Evolutionary conservation across 139 green algal species (phyloP).

Genomic region (Chlorella sp.): DNA sequence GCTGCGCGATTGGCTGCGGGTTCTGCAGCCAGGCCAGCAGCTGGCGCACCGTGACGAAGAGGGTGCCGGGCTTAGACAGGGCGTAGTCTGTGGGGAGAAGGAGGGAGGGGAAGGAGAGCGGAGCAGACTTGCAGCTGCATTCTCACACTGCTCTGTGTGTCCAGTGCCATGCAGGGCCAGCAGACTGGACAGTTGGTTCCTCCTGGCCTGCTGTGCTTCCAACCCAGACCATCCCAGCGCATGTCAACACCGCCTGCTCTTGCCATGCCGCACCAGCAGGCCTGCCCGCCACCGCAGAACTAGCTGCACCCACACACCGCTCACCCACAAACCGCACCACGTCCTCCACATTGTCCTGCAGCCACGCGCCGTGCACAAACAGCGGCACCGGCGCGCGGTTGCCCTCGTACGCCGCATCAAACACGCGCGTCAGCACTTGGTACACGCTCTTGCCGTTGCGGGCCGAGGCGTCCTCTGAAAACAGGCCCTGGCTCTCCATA

Average conservation of each 20-base stretch:
- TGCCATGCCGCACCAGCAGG: too few species aligned
- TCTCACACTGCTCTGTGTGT: too few species aligned
- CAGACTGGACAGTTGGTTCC: too few species aligned
- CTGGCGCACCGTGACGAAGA: conserved; percentile 19
- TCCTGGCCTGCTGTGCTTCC: too few species aligned
- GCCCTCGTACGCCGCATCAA: neutral
- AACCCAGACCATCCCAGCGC: too few species aligned
- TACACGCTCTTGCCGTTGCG: neutral
- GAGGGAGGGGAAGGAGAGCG: too few species aligned
- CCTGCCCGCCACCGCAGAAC: too few species aligned
- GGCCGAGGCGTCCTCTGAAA: too few species aligned
- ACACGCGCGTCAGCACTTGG: neutral
- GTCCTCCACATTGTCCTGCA: neutral
- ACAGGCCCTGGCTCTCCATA: too few species aligned
- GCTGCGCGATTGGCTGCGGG: neutral
- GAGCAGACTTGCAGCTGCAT: too few species aligned
- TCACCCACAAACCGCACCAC: neutral
- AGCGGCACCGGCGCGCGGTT: conserved; percentile 5
- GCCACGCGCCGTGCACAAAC: conserved; percentile 7
- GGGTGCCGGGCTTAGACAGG: neutral
- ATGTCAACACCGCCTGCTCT: too few species aligned
- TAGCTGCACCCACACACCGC: neutral
- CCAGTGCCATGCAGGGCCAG: too few species aligned
- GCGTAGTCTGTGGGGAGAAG: neutral
- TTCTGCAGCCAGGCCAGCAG: conserved; percentile 27